Evolutionary conservation across 495 filamentous ascomycete genomes (phyloP).

Genomic region (Tricharina praecox): DNA sequence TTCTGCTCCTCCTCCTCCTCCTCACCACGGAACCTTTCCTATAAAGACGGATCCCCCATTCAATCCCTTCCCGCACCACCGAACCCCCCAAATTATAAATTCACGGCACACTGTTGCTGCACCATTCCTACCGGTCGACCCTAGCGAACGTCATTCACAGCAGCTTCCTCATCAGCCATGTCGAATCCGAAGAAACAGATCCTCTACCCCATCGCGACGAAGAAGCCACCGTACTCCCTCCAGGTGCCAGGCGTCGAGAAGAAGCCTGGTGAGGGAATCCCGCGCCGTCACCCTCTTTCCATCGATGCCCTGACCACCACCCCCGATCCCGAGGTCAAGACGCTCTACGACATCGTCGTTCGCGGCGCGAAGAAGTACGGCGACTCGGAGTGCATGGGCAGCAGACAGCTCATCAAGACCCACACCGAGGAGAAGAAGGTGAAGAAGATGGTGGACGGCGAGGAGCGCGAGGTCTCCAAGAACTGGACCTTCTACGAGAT

Average conservation of each 20-base stretch:
- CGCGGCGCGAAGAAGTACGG: slow-evolving; percentile 65
- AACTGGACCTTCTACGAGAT: slow-evolving; percentile 93
- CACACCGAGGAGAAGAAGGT: slow-evolving; percentile 91
- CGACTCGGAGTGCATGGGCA: slow-evolving; percentile 72
- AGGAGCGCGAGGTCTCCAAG: slow-evolving; percentile 81
- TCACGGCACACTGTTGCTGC: too few species aligned
- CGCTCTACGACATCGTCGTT: slow-evolving; percentile 71
- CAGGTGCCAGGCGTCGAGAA: slow-evolving; percentile 56
- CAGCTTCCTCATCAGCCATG: too few species aligned
- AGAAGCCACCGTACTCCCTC: slow-evolving; percentile 55
- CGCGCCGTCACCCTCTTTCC: slow-evolving; percentile 57
- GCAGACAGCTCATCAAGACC: slow-evolving; percentile 60
- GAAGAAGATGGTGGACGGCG: slow-evolving; percentile 87
- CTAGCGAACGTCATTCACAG: too few species aligned
- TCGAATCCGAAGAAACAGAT: not conserved
- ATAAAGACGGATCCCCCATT: too few species aligned
- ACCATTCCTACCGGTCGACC: too few species aligned
- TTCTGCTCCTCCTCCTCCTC: too few species aligned
- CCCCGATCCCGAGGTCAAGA: slow-evolving; percentile 53
- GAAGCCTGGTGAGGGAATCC: slow-evolving; percentile 76
- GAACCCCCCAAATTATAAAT: too few species aligned
- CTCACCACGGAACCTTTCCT: too few species aligned
- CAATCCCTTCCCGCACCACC: too few species aligned
- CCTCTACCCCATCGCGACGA: slow-evolving; percentile 12
- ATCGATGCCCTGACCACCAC: slow-evolving; percentile 51